Percentiles rank a stretch among this genome's conserved stretches.
These are phyloP conservation scores for Mucor sp. DNA, from an alignment of 371 early-diverging fungal species.

Conservation along the genomic window DNA sequence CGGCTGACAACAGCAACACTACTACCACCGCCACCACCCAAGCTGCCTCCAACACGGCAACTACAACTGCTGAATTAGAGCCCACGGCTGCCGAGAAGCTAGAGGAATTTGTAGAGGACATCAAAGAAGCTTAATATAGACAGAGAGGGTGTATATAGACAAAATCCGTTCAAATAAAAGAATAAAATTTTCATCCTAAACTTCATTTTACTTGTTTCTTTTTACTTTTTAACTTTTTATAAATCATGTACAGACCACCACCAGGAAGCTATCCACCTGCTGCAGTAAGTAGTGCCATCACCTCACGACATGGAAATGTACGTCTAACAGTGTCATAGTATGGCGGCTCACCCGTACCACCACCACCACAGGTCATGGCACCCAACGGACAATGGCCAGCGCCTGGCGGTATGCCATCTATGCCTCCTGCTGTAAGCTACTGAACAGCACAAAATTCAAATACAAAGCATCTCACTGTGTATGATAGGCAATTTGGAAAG, in stretches of 20 bases:
- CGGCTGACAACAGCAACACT: neutral
- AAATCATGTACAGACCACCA: constrained; percentile 32
- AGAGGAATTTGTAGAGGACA: constrained; percentile 40
- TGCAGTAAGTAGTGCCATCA: neutral
- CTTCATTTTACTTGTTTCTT: neutral
- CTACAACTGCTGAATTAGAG: neutral
- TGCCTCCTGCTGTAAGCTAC: constrained; percentile 15
- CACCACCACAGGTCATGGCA: constrained; percentile 9
- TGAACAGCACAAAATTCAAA: neutral
- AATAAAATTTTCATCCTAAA: neutral
- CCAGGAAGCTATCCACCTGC: constrained; percentile 21
- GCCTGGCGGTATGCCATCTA: constrained; percentile 12
- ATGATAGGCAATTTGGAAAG: constrained; percentile 65
- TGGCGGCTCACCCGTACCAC: constrained; percentile 5
- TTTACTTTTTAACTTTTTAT: neutral
- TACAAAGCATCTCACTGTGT: constrained; percentile 4
- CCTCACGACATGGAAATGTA: neutral
- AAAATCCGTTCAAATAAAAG: neutral
- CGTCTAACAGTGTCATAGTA: neutral
- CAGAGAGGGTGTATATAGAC: neutral
- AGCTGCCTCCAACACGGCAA: neutral
- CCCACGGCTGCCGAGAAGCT: constrained; percentile 30
- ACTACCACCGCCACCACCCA: neutral
- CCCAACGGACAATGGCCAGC: constrained; percentile 31
- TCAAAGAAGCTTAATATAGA: constrained; percentile 27